A percentile compares a stretch with the other conserved stretches of the same genome.
phyloP scores from a whole-genome alignment of 176 grass and related monocot genomes.

The Triticum monococcum region DNA sequence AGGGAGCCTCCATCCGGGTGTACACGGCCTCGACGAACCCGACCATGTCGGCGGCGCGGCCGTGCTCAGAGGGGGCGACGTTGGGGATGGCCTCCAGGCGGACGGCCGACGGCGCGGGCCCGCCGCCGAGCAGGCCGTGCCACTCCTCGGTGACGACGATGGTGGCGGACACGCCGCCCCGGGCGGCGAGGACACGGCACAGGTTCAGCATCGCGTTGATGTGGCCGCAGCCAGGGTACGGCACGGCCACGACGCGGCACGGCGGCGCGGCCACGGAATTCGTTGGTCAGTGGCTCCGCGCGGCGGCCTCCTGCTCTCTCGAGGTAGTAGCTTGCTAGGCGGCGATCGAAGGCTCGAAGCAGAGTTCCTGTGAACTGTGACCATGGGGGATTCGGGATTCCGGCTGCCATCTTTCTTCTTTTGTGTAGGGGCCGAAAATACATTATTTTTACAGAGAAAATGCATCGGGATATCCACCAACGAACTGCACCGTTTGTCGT shows the following conservation, averaged over 20 bases:
- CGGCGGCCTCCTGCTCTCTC: not conserved
- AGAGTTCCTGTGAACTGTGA: not conserved
- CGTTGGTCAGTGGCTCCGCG: not conserved
- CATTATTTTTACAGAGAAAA: too few relatives aligned
- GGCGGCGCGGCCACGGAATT: not conserved
- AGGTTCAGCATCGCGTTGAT: constrained; percentile 72
- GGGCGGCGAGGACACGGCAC: constrained; percentile 41
- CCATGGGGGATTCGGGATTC: not conserved
- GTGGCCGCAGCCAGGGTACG: constrained; percentile 67
- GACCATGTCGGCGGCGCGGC: too few relatives aligned
- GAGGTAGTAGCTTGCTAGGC: not conserved
- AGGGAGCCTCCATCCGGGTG: too few relatives aligned
- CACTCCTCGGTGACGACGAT: constrained; percentile 71
- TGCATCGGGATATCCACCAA: too few relatives aligned
- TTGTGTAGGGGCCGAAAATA: too few relatives aligned
- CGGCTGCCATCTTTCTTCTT: not conserved
- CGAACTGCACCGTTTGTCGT: not conserved
- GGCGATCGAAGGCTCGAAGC: not conserved
- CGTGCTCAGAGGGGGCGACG: too few relatives aligned
- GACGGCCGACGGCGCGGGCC: too few relatives aligned
- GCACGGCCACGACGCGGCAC: constrained; percentile 43
- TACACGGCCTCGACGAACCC: too few relatives aligned
- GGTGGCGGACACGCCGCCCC: constrained; percentile 33
- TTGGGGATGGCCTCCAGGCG: too few relatives aligned
- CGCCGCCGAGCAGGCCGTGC: constrained; percentile 47